Base-by-base conservation (phyloP, 139 green algal genomes). In the Tetradesmus obliquus region DNA sequence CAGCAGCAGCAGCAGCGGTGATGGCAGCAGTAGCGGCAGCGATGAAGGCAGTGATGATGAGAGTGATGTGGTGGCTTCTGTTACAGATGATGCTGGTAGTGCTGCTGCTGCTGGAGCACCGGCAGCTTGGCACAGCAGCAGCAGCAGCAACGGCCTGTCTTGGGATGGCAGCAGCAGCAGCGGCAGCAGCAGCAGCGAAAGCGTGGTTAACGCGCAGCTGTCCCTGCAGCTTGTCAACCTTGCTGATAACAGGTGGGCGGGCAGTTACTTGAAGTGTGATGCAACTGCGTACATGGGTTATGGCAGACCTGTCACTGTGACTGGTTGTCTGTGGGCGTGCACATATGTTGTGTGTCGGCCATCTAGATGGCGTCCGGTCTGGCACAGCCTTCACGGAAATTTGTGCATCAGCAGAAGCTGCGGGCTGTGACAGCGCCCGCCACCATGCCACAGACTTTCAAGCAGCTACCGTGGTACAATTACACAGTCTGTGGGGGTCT, bases 201-300 rank as follows among this genome's bases (percentile, higher is more conserved):
- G 32, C 32, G 32, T 45, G 32, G 32, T 45, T 24, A 24, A 24
- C 15, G 17, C 72, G 82, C 53, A 87, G 82, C 82, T 74, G 82
- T 60, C 45, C 20, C 55, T 74, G 82, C 82, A 87, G 82, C 82
- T 51, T 10, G 55, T 72, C 60, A 58, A 87, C 20, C 24, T 87
- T 10, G 60, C 82, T 55, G 82, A 24, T 51, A 20, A 24, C 82
- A 51, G n/a, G 55, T 87, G 55, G 10, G 10, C 45, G 51, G 57
- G 79, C 9, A 58, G 24, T 60, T 84, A 9, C 32, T 55, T 55
- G 10, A 57, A 32, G 10, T 55, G 9, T 57, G 79, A 32, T 84
- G 79, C 79, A 58, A 45, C 79, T 84, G 79, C 79, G 32, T 32
- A 32, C 57, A 45, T 45, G 55, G 79, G 32, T 84, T 32, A 32